Evolutionary conservation across 2,329 filamentous ascomycete species (phyloP).

Genomic region (Monosporascus sp.): DNA sequence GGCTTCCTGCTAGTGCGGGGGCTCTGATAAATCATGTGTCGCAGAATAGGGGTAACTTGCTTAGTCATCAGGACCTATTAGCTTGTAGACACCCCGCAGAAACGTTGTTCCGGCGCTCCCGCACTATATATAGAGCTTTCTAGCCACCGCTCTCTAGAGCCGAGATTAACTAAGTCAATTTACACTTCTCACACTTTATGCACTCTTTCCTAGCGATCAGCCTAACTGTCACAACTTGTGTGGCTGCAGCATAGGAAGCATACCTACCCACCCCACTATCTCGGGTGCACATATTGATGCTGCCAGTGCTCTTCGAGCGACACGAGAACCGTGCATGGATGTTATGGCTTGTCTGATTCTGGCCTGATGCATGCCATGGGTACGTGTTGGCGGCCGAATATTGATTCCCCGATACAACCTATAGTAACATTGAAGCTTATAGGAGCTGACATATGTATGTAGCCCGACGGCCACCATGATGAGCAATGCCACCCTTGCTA

Average conservation of each 20-base stretch:
- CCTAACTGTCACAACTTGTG: no score
- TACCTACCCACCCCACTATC: neutral
- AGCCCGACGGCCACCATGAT: neutral
- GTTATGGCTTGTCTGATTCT: no score
- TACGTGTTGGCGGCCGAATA: neutral
- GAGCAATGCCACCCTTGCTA: neutral
- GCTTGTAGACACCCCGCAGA: no score
- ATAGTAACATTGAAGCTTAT: neutral
- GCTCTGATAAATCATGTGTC: neutral
- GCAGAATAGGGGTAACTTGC: no score
- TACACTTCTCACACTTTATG: no score
- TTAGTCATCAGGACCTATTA: no score
- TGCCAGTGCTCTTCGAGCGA: neutral
- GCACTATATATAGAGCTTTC: no score
- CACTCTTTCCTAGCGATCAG: no score
- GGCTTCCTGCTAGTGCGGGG: neutral
- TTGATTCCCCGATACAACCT: neutral
- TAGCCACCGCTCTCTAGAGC: no score
- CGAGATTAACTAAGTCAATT: no score
- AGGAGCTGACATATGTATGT: neutral
- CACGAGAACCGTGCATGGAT: neutral
- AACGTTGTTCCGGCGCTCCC: no score
- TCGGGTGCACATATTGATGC: neutral
- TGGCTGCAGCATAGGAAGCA: neutral
- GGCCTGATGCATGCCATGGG: neutral